Base-by-base conservation (phyloP, 73 alveolate species). In the Uronychia binucleata region DNA sequence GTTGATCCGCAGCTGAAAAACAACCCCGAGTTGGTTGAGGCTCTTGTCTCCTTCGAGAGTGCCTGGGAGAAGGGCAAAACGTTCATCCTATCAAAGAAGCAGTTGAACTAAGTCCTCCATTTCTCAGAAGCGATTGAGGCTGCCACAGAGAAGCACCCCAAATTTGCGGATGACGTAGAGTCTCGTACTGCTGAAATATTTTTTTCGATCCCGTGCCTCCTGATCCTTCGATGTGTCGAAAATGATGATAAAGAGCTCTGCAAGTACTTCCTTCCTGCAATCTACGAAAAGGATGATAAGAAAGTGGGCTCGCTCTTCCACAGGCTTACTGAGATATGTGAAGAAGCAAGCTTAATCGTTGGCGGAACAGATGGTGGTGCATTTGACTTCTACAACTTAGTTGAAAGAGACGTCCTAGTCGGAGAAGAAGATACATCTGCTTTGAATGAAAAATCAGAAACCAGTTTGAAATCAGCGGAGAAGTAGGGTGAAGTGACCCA, bases 1-100 rank as follows among this genome's bases (percentile, higher is more conserved):
- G 98, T 97, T 30, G 99, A 97, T 77, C 99, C 99, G 0, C 92
- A 94, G 82, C 89, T 97, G 74, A 94, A 93, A 86, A 97, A 97
- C 78, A 97, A 97, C 80, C 92, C 95, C 59, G 99, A 97, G 81
- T 88, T 97, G 80, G 98, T 96, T 13, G 97, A 92, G 77, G 92
- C 91, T 67, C 84, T 97, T 74, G 85, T 80, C 28, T 91, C 95
- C 57, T 97, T 94, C 78, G 99, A 97, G 88, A 84, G 92, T 30
- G 86, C 91, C 27, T 97, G 98, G 97, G 97, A 96, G 77, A 80
- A 93, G 85, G 99, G 99, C 1, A 91, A 93, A 74, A 93, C 88
- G 31, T 93, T 92, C 80, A 83, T 94, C 75, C 59, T 92, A 81
- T 86, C 81, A 34, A 5, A 13, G 0, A 83, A 83, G 90, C 33